These are phyloP conservation scores for Hanseniaspora sp. DNA, from an alignment of 1,139 yeast genomes.

Conservation along the genomic window DNA sequence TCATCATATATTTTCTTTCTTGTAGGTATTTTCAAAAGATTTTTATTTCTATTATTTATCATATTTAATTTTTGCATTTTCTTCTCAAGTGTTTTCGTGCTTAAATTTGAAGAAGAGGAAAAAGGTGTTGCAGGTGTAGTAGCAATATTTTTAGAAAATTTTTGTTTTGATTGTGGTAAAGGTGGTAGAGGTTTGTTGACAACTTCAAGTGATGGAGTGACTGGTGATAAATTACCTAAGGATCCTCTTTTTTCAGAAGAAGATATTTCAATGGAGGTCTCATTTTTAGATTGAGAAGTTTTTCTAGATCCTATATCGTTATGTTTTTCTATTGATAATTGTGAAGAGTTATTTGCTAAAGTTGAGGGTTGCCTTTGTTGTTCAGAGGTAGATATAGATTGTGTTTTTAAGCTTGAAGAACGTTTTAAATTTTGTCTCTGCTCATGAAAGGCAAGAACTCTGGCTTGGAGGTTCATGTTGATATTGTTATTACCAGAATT, in stretches of 20 bases:
- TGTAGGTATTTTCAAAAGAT: neutral
- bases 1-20: conserved; percentile 7
- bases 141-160: no score
- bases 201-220: conserved; percentile 13
- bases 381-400: neutral
- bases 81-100: neutral
- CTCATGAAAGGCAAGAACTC: conserved; percentile 18
- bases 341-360: neutral
- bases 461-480: conserved; percentile 14
- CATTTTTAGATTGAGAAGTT: neutral
- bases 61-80: conserved; percentile 9
- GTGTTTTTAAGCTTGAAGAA: conserved; percentile 7
- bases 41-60: neutral
- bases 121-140: neutral
- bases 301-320: neutral
- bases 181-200: conserved; percentile 32
- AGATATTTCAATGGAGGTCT: neutral
- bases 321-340: neutral
- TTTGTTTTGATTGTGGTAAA: conserved; percentile 23
- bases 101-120: neutral
- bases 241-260: conserved; percentile 4
- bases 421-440: conserved; percentile 16
- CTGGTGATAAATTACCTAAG: neutral
- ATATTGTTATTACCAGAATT: conserved; percentile 4
- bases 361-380: neutral